Evolutionary conservation across 2,329 filamentous ascomycete species (phyloP).

Genomic region (Colletotrichum costaricense): DNA sequence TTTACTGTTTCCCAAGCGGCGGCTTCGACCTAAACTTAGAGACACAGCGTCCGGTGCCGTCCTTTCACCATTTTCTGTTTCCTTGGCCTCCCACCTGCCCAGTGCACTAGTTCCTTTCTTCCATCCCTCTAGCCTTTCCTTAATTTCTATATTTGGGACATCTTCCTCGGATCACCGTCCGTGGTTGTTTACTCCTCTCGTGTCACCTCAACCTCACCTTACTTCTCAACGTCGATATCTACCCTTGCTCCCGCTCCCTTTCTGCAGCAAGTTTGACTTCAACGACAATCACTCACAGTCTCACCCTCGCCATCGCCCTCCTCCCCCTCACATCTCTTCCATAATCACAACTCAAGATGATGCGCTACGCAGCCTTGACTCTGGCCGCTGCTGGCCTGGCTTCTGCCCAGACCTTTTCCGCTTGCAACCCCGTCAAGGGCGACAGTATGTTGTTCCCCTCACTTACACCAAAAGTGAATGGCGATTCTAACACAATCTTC

Average conservation of each 20-base stretch:
- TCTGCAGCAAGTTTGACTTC: neutral
- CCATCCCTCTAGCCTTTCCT: neutral
- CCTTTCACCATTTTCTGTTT: neutral
- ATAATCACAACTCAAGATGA: neutral
- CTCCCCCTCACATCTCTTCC: neutral
- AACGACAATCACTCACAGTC: neutral
- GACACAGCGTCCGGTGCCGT: neutral
- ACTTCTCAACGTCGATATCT: neutral
- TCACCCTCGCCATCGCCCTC: neutral
- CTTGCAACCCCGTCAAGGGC: slow-evolving; percentile 36
- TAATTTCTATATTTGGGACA: slow-evolving; percentile 23
- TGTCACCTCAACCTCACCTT: too few relatives aligned
- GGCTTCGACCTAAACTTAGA: neutral
- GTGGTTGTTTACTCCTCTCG: neutral
- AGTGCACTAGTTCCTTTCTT: neutral
- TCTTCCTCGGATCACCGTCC: neutral
- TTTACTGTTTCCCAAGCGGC: neutral
- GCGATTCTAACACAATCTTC: slow-evolving; percentile 2
- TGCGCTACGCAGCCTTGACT: slow-evolving; percentile 24
- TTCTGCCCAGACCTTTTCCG: slow-evolving; percentile 34
- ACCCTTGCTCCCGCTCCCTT: neutral
- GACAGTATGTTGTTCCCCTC: slow-evolving; percentile 17
- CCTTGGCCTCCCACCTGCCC: neutral
- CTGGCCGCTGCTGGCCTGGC: slow-evolving; percentile 30
- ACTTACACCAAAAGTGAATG: neutral